Base-by-base conservation (phyloP, 441 rosid genomes). In the Populus hybrid region DNA sequence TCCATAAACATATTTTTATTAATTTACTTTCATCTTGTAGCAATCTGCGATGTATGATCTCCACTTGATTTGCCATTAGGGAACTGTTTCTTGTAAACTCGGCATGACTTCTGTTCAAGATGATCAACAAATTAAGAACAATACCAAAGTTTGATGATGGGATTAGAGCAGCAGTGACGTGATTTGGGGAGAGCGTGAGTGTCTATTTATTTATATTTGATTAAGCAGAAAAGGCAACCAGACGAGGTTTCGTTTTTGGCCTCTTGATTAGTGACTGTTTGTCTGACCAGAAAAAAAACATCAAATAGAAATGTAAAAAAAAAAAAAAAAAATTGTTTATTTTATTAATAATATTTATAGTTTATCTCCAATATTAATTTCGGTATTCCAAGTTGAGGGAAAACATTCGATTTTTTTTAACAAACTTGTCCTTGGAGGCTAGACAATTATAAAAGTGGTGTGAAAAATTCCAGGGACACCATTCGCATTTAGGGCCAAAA, bases 401-500 rank as follows among this genome's bases (percentile, higher is more conserved):
- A 40, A 40, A 40, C 46, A 9, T 40, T 40, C 46, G 0, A 40
- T 0, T 10, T 40, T 40, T 42, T 4, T 12, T 14, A 3, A 1
- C 23, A 23, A 46, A 4, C 53, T 3, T 11, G 57, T 46, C 57
- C 50, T 40, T 11, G 4, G 14, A 40, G 50, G 57, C 0, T 46
- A 14, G 57, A 46, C 57, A 46, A 38, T 7, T 38, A 38, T 38
- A 3, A 38, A 12, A 46, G 19, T 14, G 57, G 57, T 12, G 28
- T 10, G 50, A 12, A 40, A 21, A 63, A 63, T 21, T 63, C 66
- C 14, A 63, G 10, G 66, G 66, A 21, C 66, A 23, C 66, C 66
- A 23, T 11, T 40, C 1, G 50, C 50, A 40, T 63, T 63, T 61
- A 38, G 21, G 78, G 36, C 67, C 32, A 71, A 78, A 80, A 50